Evolutionary conservation across 1,139 yeast species (phyloP).

Genomic region (Candida sojae): DNA sequence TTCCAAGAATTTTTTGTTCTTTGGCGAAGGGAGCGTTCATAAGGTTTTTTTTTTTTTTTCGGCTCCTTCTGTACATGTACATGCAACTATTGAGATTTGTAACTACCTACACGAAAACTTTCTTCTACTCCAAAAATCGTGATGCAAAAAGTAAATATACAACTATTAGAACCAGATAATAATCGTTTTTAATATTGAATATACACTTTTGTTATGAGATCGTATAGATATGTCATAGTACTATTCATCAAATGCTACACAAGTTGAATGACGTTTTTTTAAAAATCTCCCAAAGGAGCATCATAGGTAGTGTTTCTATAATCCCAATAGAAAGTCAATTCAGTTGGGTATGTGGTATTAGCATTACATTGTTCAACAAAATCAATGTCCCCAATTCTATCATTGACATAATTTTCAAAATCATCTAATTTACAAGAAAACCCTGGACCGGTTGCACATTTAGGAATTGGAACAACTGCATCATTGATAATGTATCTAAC

Average conservation of each 20-base stretch:
- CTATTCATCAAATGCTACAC: not conserved
- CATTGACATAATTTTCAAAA: conserved; percentile 31
- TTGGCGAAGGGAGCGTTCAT: no score
- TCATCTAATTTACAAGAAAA: conserved; percentile 53
- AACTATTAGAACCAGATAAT: no score
- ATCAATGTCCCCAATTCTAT: conserved; percentile 26
- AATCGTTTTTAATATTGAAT: no score
- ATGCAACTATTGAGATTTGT: no score
- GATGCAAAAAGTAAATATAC: no score
- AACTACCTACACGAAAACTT: no score
- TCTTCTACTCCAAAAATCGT: no score
- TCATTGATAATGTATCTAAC: conserved; percentile 56
- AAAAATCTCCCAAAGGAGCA: conserved; percentile 20
- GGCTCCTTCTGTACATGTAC: no score
- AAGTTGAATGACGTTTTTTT: not conserved
- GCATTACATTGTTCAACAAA: conserved; percentile 37
- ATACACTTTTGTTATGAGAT: no score
- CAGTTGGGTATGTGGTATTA: conserved; percentile 28
- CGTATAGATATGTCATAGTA: no score
- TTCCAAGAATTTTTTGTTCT: no score
- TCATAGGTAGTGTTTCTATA: conserved; percentile 25
- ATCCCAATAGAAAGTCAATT: conserved; percentile 42
- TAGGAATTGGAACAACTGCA: conserved; percentile 54
- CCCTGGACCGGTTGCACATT: conserved; percentile 58
- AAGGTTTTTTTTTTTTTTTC: no score